phyloP scores from a whole-genome alignment of 352 stramenopile species.

The Pythium grandisporangium region DNA sequence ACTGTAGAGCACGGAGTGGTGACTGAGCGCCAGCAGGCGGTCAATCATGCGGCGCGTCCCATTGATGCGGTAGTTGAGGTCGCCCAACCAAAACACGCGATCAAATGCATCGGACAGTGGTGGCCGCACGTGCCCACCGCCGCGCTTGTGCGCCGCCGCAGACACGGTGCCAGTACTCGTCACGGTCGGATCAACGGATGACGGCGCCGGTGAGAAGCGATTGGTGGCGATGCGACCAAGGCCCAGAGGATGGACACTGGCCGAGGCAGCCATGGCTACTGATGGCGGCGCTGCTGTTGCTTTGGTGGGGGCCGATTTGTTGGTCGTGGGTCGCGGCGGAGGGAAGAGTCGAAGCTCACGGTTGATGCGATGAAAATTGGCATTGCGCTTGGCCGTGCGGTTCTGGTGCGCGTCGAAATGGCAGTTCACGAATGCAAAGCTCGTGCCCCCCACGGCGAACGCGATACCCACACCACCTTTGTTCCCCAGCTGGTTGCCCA shows the following conservation, averaged over 20 bases:
- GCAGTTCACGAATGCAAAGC: constrained; percentile 89
- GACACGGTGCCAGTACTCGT: background rate
- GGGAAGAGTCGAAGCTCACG: constrained; percentile 44
- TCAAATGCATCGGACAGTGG: constrained; percentile 74
- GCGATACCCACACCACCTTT: constrained; percentile 92
- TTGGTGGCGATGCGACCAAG: constrained; percentile 5
- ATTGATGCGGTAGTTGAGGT: constrained; percentile 95
- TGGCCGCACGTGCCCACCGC: no score
- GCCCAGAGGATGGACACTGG: background rate
- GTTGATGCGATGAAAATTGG: constrained; percentile 87
- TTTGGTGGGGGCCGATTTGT: background rate
- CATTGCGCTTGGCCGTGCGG: constrained; percentile 82
- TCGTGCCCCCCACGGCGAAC: constrained; percentile 65
- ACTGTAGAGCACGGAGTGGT: constrained; percentile 71
- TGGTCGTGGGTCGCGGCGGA: background rate
- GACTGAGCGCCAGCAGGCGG: constrained; percentile 46
- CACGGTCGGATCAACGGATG: background rate
- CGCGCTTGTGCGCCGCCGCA: no score
- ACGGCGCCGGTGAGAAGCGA: constrained; percentile 10
- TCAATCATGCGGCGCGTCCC: constrained; percentile 87
- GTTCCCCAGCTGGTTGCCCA: constrained; percentile 94
- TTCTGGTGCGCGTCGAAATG: constrained; percentile 93
- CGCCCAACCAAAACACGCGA: constrained; percentile 90
- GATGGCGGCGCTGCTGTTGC: no score
- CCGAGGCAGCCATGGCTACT: no score